These are phyloP conservation scores for Lactifluus hygrophoroides DNA, from an alignment of 768 basidiomycete genomes.

Conservation along the genomic window DNA sequence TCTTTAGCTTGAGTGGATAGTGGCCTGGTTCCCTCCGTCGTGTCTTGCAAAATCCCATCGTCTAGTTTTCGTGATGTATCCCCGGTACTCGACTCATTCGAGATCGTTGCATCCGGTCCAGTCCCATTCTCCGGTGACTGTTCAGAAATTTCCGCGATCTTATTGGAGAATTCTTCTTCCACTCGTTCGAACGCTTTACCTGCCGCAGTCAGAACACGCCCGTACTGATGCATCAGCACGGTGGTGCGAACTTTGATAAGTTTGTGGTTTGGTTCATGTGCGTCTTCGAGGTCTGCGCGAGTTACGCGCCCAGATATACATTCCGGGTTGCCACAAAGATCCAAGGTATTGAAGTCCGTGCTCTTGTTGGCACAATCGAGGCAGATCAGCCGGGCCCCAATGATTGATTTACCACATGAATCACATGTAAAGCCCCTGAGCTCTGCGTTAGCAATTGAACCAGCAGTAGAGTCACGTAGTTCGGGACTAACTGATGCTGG, in stretches of 20 bases:
- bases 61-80: no score
- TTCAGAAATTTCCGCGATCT: background rate
- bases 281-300: slow-evolving; percentile 17
- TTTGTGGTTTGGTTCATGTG: slow-evolving; percentile 27
- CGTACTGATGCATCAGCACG: background rate
- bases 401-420: slow-evolving; percentile 23
- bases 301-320: slow-evolving; percentile 21
- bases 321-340: slow-evolving; percentile 25
- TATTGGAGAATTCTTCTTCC: background rate
- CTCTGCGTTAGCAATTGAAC: background rate
- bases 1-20: background rate
- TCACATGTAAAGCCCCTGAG: slow-evolving; percentile 22
- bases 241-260: slow-evolving; percentile 25
- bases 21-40: background rate
- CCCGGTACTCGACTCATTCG: no score
- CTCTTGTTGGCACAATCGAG: slow-evolving; percentile 25
- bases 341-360: slow-evolving; percentile 20
- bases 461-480: background rate
- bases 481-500: slow-evolving; percentile 19
- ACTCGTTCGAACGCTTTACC: background rate
- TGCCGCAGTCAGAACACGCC: background rate
- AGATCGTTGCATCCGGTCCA: background rate
- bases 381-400: slow-evolving; percentile 27
- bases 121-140: background rate
- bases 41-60: no score